Base-by-base conservation (phyloP, 2,329 filamentous ascomycete species). In the Penicillium verrucosum region DNA sequence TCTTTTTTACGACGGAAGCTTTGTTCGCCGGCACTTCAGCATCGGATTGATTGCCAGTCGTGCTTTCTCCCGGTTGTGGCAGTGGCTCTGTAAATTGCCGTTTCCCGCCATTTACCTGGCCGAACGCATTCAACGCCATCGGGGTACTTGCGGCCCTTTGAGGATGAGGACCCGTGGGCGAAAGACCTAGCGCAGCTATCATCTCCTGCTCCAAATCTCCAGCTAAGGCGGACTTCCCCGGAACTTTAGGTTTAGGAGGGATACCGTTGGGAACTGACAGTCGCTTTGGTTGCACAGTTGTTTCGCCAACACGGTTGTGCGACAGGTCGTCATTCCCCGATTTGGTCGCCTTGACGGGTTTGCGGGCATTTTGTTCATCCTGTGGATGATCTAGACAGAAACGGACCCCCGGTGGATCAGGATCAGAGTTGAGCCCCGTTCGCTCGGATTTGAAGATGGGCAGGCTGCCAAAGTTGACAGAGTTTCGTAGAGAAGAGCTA, bases 401-500 rank as follows among this genome's bases (percentile, higher is more conserved):
- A 25, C 21, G 30, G 16, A 21, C 32, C 32, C 14, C 32, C 9
- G 18, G 37, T 21, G 48, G 46, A 38, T 37, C 56, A 42, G 53
- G 32, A 12, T 59, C 55, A 50, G 44, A 37, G n/a, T 10, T 43
- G 25, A 44, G 36, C 14, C 47, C 54, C 11, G 49, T 53, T 30
- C 47, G 57, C 36, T 56, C 58, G 16, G 59, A 62, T 38, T 62
- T 68, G 56, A 67, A 63, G 12, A 61, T 44, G 12, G 67, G 64
- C 16, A 69, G 53, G 52, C 60, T 68, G 21, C 61, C 64, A 48
- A 68, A 60, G 5, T 58, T 58, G 32, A 65, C 48, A 51, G 67
- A 69, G 30, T 59, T 68, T 40, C 65, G 65, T 23, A 56, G 36
- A 58, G 59, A 54, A 51, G 48, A 57, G 21, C 55, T 63, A 61